Conservation (phyloP, 2,329 filamentous ascomycete species). For the Neofusicoccum umdonicola region DNA sequence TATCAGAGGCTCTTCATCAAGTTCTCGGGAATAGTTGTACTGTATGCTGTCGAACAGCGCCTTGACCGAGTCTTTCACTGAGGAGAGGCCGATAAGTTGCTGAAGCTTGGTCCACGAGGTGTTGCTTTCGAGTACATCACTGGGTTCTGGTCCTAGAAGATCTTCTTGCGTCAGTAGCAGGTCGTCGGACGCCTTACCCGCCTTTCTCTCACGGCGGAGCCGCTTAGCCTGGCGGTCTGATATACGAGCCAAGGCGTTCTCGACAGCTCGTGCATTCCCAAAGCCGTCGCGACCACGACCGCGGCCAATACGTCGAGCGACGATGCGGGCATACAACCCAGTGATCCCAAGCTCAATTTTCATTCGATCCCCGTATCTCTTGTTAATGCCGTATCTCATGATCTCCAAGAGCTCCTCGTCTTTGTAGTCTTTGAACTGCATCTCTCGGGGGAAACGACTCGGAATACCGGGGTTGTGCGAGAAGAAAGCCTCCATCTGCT, state of each 20-base stretch:
- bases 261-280: slow-evolving; percentile 68
- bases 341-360: slow-evolving; percentile 55
- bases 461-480: slow-evolving; percentile 69
- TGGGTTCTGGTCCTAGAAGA: slow-evolving; percentile 67
- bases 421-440: slow-evolving; percentile 68
- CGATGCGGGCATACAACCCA: slow-evolving; percentile 65
- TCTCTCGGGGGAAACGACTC: slow-evolving; percentile 64
- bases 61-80: slow-evolving; percentile 62
- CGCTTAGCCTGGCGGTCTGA: slow-evolving; percentile 58
- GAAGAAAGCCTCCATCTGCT: slow-evolving; percentile 75
- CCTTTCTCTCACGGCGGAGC: slow-evolving; percentile 48
- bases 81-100: slow-evolving; percentile 55
- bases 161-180: slow-evolving; percentile 64
- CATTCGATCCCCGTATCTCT: slow-evolving; percentile 56
- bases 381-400: slow-evolving; percentile 53
- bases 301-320: slow-evolving; percentile 59
- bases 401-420: slow-evolving; percentile 65
- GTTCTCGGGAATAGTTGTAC: slow-evolving; percentile 65
- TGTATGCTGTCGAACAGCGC: slow-evolving; percentile 60
- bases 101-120: slow-evolving; percentile 59
- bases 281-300: slow-evolving; percentile 66
- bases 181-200: slow-evolving; percentile 51
- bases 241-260: slow-evolving; percentile 60
- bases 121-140: slow-evolving; percentile 50
- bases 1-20: slow-evolving; percentile 59